Conservation (phyloP, 345 rosid species). For the Euphorbia peplus region DNA sequence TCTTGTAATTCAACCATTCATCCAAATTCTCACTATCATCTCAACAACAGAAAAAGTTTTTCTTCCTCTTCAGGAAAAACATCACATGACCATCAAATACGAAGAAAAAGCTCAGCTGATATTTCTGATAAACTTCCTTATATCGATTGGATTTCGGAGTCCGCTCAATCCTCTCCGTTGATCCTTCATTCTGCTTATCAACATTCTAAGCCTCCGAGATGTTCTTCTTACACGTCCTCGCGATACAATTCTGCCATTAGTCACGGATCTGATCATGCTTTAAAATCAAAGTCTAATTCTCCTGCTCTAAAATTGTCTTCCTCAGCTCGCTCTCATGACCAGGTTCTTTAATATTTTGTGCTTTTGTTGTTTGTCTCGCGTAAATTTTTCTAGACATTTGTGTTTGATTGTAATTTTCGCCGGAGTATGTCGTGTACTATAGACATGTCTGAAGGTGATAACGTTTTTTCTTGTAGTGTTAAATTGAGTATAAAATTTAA, state of each 20-base stretch:
- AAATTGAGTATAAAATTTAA: too few relatives aligned
- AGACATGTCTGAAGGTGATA: too few relatives aligned
- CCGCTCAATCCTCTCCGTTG: constrained; percentile 37
- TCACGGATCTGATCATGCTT: not conserved
- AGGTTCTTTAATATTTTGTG: constrained; percentile 51
- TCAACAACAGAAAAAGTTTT: constrained; percentile 26
- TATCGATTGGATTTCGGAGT: constrained; percentile 42
- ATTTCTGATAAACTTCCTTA: constrained; percentile 37
- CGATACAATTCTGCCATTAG: too few relatives aligned
- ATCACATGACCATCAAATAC: constrained; percentile 16
- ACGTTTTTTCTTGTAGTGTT: too few relatives aligned
- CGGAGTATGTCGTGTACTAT: too few relatives aligned
- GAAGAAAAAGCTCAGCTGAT: constrained; percentile 68
- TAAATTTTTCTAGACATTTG: too few relatives aligned
- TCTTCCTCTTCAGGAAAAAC: constrained; percentile 10
- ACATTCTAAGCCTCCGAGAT: constrained; percentile 19
- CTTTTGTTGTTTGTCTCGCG: too few relatives aligned
- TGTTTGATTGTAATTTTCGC: too few relatives aligned
- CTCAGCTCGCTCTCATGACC: constrained; percentile 46
- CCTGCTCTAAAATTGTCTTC: constrained; percentile 33
- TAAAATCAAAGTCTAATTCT: constrained; percentile 2
- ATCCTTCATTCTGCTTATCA: constrained; percentile 21
- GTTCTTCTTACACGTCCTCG: constrained; percentile 26
- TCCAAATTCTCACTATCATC: constrained; percentile 33
- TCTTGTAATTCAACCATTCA: constrained; percentile 43